Conservation (phyloP, 2,329 filamentous ascomycete genomes). For the Westerdykella aurantiaca region DNA sequence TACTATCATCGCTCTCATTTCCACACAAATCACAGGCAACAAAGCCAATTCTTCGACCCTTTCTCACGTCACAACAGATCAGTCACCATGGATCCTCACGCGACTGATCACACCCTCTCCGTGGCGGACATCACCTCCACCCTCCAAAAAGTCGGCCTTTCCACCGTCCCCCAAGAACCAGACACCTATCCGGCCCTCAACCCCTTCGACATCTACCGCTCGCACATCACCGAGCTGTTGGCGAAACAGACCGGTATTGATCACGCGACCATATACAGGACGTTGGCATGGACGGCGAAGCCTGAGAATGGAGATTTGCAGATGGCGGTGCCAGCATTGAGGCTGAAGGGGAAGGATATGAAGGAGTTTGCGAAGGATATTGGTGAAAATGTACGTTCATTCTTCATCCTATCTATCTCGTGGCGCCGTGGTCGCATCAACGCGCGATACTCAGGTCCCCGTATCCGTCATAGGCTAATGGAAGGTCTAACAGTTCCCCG, state of each 20-base stretch:
- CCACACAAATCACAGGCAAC: conserved; percentile 4
- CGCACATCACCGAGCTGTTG: conserved; percentile 66
- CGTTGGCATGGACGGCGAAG: conserved; percentile 70
- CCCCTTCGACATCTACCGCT: conserved; percentile 72
- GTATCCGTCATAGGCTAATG: background rate
- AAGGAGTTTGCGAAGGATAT: conserved; percentile 53
- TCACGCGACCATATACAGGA: conserved; percentile 63
- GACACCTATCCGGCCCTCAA: conserved; percentile 60
- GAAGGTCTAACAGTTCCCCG: conserved; percentile 54
- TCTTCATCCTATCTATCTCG: background rate
- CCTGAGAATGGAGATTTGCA: conserved; percentile 80
- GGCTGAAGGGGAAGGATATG: conserved; percentile 62
- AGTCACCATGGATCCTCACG: conserved; percentile 21
- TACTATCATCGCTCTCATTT: conserved; percentile 1
- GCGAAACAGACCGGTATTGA: conserved; percentile 65
- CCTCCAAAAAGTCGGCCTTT: conserved; percentile 34
- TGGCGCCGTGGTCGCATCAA: background rate
- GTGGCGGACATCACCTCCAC: conserved; percentile 36
- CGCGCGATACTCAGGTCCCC: background rate
- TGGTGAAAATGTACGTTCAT: conserved; percentile 38
- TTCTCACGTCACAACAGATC: conserved; percentile 3
- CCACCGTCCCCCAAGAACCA: conserved; percentile 35
- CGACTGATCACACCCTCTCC: conserved; percentile 12
- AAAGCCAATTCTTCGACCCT: conserved; percentile 11
- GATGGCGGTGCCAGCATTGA: conserved; percentile 71